These are phyloP conservation scores for Tricholoma bakamatsutake DNA, from an alignment of 768 basidiomycete genomes.

Conservation along the genomic window DNA sequence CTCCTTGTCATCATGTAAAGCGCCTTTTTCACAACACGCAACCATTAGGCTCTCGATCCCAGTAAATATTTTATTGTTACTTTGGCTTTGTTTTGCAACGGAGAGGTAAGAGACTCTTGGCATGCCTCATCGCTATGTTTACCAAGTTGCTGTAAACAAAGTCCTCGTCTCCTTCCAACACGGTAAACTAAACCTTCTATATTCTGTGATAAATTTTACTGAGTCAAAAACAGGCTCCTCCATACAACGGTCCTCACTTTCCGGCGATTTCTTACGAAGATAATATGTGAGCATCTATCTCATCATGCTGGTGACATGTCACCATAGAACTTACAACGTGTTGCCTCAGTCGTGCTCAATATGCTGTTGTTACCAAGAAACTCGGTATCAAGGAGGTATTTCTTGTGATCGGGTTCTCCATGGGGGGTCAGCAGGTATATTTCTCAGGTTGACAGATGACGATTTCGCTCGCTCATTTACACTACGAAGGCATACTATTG, in stretches of 20 bases:
- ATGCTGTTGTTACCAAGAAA: constrained; percentile 43
- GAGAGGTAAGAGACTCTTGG: constrained; percentile 36
- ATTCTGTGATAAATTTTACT: background rate
- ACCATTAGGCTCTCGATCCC: constrained; percentile 40
- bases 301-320: background rate
- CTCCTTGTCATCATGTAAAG: background rate
- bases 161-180: constrained; percentile 61
- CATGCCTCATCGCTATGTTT: background rate
- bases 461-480: background rate
- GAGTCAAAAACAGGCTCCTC: constrained; percentile 32
- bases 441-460: background rate
- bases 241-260: constrained; percentile 56
- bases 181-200: constrained; percentile 25
- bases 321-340: background rate
- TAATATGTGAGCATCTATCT: constrained; percentile 39
- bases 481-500: constrained; percentile 45
- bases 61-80: constrained; percentile 49
- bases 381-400: constrained; percentile 39
- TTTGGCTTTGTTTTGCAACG: constrained; percentile 52
- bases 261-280: constrained; percentile 52
- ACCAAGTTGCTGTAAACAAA: constrained; percentile 14
- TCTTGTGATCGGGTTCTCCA: constrained; percentile 50
- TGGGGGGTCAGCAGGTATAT: constrained; percentile 49
- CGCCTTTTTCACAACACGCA: background rate
- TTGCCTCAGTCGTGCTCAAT: constrained; percentile 42